A percentile compares a stretch with the other conserved stretches of the same genome.
Evolutionary conservation across 345 rosid species (phyloP).

Genomic region (Pugionium cornutum): DNA sequence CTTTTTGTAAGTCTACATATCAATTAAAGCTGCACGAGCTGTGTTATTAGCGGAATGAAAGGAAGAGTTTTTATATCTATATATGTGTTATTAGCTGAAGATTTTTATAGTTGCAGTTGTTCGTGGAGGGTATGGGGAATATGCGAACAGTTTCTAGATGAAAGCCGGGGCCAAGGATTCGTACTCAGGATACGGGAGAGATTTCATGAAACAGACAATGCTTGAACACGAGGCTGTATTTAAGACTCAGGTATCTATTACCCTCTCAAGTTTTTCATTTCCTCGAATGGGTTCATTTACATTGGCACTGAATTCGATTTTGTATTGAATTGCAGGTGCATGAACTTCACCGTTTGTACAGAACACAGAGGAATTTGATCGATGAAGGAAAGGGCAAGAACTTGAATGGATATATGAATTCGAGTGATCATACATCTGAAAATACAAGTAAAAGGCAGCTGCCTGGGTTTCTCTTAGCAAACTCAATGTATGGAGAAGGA

Average conservation of each 20-base stretch:
- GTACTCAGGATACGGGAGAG: constrained; percentile 55
- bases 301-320: background rate
- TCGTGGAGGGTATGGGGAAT: constrained; percentile 47
- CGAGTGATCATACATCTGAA: constrained; percentile 29
- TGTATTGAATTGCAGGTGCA: constrained; percentile 30
- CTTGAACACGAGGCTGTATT: constrained; percentile 85
- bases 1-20: background rate
- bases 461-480: constrained; percentile 53
- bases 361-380: constrained; percentile 58
- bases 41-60: background rate
- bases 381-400: constrained; percentile 50
- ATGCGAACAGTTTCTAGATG: background rate
- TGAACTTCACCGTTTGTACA: constrained; percentile 76
- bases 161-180: constrained; percentile 35
- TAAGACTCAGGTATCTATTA: background rate
- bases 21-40: constrained; percentile 7
- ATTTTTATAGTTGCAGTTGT: constrained; percentile 62
- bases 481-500: constrained; percentile 50
- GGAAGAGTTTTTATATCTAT: too few species aligned
- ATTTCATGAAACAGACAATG: constrained; percentile 66
- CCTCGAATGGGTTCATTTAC: background rate
- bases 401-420: constrained; percentile 27
- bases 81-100: constrained; percentile 31
- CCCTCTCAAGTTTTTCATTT: background rate
- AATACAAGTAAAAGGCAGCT: constrained; percentile 57